Base-by-base conservation (phyloP, 129 eudicot genomes). In the Smallanthus sonchifolius region DNA sequence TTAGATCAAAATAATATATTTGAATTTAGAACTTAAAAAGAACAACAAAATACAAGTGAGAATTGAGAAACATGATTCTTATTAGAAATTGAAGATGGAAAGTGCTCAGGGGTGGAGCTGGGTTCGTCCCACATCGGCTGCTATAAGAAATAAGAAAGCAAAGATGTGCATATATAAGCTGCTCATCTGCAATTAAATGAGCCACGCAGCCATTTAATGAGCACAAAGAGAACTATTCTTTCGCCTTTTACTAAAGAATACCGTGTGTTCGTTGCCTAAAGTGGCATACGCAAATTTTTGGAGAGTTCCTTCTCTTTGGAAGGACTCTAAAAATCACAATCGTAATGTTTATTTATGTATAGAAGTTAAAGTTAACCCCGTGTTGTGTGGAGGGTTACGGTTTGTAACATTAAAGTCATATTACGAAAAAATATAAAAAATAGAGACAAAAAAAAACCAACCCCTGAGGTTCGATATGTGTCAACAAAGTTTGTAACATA, bases 231-330 rank as follows among this genome's bases (percentile, higher is more conserved):
- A 91, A 91, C 86, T 91, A 85, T 88, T 91, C 87, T 88, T 91
- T 91, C 90, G 97, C 92, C 95, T 91, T 91, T 91, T 88, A 91
- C 97, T 88, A 91, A 91, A 91, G 95, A 88, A 88, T 86, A 91
- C 92, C 83, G 95, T 91, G 95, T 86, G 39, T 4, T 67, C 7
- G n/a, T 20, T 59, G n/a, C 3, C 4, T 59, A 20, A 67, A 10
- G 15, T 59, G 38, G 9, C 38, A 59, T 59, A 30, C 17, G 65
- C 1, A 0, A 3, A 59, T 10, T 59, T 59, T 59, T 59, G 16
- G 8, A 59, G 65, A 74, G 78, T 10, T 51, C 7, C 15, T 69
- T 66, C 20, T 67, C n/a, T 10, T 5, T 11, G 1, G 38, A 28
- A 57, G 7, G n/a, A 57, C 38, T 59, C 39, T 9, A 59, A 59